phyloP scores from a whole-genome alignment of 2,329 filamentous ascomycete species.

The Juglanconis sp. region DNA sequence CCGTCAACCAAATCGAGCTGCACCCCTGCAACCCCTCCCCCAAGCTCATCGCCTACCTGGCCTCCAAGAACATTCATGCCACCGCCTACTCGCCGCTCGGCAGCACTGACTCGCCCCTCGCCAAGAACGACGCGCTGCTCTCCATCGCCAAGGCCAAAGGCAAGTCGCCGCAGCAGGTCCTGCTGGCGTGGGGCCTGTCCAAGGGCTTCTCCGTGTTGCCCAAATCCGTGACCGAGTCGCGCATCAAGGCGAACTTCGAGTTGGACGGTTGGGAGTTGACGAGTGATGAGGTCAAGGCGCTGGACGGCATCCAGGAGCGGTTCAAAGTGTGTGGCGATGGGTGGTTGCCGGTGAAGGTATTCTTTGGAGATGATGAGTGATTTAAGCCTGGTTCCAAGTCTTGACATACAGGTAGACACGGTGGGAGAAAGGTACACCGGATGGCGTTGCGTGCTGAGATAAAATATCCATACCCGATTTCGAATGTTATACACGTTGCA shows the following conservation, averaged over 20 bases:
- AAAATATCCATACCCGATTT: not conserved
- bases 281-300: conserved; percentile 66
- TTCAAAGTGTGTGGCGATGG: conserved; percentile 79
- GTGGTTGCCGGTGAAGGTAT: conserved; percentile 75
- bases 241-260: conserved; percentile 75
- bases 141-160: conserved; percentile 63
- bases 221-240: conserved; percentile 71
- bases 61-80: conserved; percentile 69
- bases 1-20: conserved; percentile 80
- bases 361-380: conserved; percentile 80
- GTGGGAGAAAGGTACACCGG: not conserved
- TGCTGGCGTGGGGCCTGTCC: conserved; percentile 77
- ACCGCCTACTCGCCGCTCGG: conserved; percentile 75
- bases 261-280: conserved; percentile 71
- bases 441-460: not conserved
- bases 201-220: conserved; percentile 82
- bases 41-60: conserved; percentile 71
- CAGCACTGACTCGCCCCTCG: conserved; percentile 66
- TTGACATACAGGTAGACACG: not conserved
- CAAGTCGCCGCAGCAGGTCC: conserved; percentile 70
- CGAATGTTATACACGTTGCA: not conserved
- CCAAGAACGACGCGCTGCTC: conserved; percentile 62
- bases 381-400: not conserved
- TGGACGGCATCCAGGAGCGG: conserved; percentile 67
- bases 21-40: conserved; percentile 80